These are phyloP conservation scores for Populus trichocarpa DNA, from an alignment of 441 rosid genomes.

Conservation along the genomic window DNA sequence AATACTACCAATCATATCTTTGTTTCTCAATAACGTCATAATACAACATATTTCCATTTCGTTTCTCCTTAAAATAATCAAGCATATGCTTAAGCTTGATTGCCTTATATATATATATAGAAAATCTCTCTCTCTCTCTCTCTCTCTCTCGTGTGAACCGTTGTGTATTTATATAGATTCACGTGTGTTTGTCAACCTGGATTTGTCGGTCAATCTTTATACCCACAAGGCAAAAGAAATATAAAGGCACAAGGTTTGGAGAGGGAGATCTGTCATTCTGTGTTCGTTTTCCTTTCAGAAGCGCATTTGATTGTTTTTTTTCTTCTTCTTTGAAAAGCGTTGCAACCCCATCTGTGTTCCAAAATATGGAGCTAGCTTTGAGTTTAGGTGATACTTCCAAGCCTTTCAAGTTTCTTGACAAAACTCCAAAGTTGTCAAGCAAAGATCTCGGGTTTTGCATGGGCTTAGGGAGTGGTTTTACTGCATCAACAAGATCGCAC, in stretches of 20 bases:
- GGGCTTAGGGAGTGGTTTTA: slow-evolving; percentile 27
- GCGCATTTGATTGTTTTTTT: not conserved
- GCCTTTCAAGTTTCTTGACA: slow-evolving; percentile 47
- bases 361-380: slow-evolving; percentile 65
- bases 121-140: not conserved
- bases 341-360: not conserved
- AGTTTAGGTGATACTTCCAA: slow-evolving; percentile 57
- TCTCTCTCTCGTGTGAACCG: slow-evolving; percentile 26
- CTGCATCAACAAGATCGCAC: slow-evolving; percentile 16
- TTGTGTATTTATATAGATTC: slow-evolving; percentile 45
- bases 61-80: not conserved
- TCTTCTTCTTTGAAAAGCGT: not conserved
- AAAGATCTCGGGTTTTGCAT: slow-evolving; percentile 54
- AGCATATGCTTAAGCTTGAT: not conserved
- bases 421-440: slow-evolving; percentile 23
- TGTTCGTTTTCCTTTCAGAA: not conserved
- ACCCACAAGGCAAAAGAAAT: slow-evolving; percentile 8
- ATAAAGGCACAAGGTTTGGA: not conserved
- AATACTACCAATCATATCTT: not conserved
- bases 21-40: not conserved
- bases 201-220: slow-evolving; percentile 61
- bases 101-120: not conserved
- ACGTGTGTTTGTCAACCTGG: slow-evolving; percentile 59
- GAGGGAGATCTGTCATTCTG: not conserved
- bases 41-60: not conserved